These are phyloP conservation scores for Vitis labrusca DNA, from an alignment of 164 flowering plant species.

Conservation along the genomic window DNA sequence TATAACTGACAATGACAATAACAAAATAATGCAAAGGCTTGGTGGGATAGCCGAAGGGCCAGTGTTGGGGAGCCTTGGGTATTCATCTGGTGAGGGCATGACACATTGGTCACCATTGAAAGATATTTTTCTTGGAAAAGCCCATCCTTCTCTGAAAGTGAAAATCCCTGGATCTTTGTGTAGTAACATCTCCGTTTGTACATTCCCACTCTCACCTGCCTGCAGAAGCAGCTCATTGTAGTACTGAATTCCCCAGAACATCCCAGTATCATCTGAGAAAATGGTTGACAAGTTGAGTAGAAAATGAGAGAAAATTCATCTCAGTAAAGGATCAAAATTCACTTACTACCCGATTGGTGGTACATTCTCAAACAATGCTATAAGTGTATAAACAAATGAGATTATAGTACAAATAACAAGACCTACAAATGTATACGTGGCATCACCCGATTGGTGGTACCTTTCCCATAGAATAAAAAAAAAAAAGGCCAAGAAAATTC, in stretches of 20 bases:
- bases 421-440: too few species aligned
- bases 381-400: too few species aligned
- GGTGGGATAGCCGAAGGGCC: neutral
- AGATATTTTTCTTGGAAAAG: slow-evolving; percentile 67
- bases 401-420: too few species aligned
- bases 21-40: slow-evolving; percentile 3
- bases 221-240: slow-evolving; percentile 77
- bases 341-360: too few species aligned
- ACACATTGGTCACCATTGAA: slow-evolving; percentile 74
- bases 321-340: too few species aligned
- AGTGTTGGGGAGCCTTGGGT: slow-evolving; percentile 61
- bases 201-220: slow-evolving; percentile 53
- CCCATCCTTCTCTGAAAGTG: slow-evolving; percentile 73
- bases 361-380: too few species aligned
- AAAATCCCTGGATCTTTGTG: slow-evolving; percentile 56
- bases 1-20: slow-evolving; percentile 13
- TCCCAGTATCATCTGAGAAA: slow-evolving; percentile 71
- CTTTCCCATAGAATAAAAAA: too few species aligned
- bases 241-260: slow-evolving; percentile 70
- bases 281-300: neutral
- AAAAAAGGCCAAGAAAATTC: neutral
- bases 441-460: too few species aligned
- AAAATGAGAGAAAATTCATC: too few species aligned
- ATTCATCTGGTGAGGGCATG: slow-evolving; percentile 73
- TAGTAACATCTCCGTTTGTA: slow-evolving; percentile 68